A percentile compares a stretch with the other conserved stretches of the same genome.
Conservation (phyloP, 495 filamentous ascomycete species). For the Aspergillus carlsbadensis region DNA sequence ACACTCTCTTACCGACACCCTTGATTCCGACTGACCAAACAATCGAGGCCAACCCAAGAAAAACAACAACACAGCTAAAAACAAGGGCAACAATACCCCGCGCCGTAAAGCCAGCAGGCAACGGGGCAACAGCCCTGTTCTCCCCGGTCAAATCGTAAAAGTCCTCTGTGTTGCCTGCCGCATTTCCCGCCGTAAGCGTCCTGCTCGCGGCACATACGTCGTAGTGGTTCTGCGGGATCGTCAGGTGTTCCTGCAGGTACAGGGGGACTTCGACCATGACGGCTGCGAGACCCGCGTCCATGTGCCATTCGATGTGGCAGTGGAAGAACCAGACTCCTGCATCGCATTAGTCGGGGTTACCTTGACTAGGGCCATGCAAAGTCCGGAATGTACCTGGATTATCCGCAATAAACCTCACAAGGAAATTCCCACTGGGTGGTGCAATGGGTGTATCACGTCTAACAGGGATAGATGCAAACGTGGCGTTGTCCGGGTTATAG, state of each 20-base stretch:
- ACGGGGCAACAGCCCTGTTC: slow-evolving; percentile 49
- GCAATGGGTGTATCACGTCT: slow-evolving; percentile 60
- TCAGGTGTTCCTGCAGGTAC: slow-evolving; percentile 57
- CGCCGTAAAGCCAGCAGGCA: slow-evolving; percentile 75
- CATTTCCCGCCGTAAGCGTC: slow-evolving; percentile 61
- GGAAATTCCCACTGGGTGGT: slow-evolving; percentile 55
- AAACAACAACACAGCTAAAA: slow-evolving; percentile 67
- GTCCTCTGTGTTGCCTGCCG: slow-evolving; percentile 67
- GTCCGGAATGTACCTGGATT: slow-evolving; percentile 50
- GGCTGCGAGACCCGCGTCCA: slow-evolving; percentile 67
- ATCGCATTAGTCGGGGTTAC: slow-evolving; percentile 35
- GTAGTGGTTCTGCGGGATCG: slow-evolving; percentile 62
- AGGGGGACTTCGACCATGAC: slow-evolving; percentile 71
- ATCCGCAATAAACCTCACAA: slow-evolving; percentile 64
- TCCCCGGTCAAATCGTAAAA: slow-evolving; percentile 64
- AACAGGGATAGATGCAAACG: slow-evolving; percentile 48
- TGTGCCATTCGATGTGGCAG: slow-evolving; percentile 82
- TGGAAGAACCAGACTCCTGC: slow-evolving; percentile 78
- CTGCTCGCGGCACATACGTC: slow-evolving; percentile 54
- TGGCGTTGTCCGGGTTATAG: slow-evolving; percentile 32
- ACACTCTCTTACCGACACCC: too few species aligned
- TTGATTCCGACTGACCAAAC: too few species aligned
- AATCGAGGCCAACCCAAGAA: slow-evolving; percentile 69
- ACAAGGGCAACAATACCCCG: slow-evolving; percentile 56
- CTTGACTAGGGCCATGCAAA: too few species aligned